Percentiles rank a stretch among this genome's conserved stretches.
Conservation (phyloP, 768 basidiomycete species). For the Tricholoma sp. region DNA sequence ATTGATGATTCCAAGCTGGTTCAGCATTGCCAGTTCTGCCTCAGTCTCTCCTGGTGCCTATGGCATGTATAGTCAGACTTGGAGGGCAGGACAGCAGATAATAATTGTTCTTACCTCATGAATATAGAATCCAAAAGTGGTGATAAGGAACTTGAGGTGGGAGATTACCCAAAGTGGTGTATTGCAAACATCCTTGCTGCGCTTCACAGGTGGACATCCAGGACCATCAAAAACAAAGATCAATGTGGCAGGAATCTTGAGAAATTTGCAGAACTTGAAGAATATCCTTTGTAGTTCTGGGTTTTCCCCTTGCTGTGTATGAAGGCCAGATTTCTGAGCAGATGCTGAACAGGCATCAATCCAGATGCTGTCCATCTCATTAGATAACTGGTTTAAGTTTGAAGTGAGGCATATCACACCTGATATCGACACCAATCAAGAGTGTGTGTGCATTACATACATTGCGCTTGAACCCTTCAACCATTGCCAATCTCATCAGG, state of each 20-base stretch:
- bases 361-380: not conserved
- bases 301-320: slow-evolving; percentile 26
- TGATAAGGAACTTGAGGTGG: slow-evolving; percentile 28
- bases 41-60: slow-evolving; percentile 52
- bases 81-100: not conserved
- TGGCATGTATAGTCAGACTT: not conserved
- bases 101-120: slow-evolving; percentile 11
- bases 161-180: slow-evolving; percentile 21
- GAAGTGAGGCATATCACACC: not conserved
- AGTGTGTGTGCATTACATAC: not conserved
- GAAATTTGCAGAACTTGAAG: slow-evolving; percentile 27
- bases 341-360: slow-evolving; percentile 7
- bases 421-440: not conserved
- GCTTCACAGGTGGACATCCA: slow-evolving; percentile 34
- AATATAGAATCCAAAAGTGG: slow-evolving; percentile 39
- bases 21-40: slow-evolving; percentile 44
- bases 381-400: not conserved
- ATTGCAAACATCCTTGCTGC: slow-evolving; percentile 25
- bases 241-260: slow-evolving; percentile 28
- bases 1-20: slow-evolving; percentile 35
- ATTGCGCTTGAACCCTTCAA: not conserved
- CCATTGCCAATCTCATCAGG: not conserved
- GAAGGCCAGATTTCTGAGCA: not conserved
- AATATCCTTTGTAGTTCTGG: slow-evolving; percentile 38
- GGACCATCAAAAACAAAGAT: slow-evolving; percentile 41